phyloP scores from a whole-genome alignment of 1,139 yeast genomes.

The Kluyveromyces sp. region DNA sequence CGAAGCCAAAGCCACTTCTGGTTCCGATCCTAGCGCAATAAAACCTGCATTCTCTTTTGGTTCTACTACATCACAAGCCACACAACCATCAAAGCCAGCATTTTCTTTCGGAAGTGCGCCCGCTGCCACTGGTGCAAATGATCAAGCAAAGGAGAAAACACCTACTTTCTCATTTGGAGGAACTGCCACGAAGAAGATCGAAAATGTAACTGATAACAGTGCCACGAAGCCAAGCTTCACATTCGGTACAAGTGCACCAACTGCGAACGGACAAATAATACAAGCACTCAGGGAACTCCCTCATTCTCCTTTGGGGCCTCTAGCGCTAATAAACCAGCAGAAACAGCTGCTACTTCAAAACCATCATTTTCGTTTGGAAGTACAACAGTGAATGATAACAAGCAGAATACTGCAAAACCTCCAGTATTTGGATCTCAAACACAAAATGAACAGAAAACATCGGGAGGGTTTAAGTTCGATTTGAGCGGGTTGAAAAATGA shows the following conservation, averaged over 20 bases:
- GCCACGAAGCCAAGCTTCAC: no score
- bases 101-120: constrained; percentile 10
- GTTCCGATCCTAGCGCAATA: constrained; percentile 2
- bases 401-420: no score
- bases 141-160: background rate
- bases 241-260: no score
- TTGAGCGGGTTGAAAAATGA: constrained; percentile 5
- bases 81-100: constrained; percentile 8
- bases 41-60: constrained; percentile 12
- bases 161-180: constrained; percentile 1
- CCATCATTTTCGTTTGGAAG: constrained; percentile 6
- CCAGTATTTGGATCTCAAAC: background rate
- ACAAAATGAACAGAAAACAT: background rate
- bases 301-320: background rate
- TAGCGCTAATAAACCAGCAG: background rate
- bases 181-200: background rate
- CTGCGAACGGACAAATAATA: no score
- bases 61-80: constrained; percentile 2
- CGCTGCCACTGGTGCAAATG: background rate
- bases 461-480: constrained; percentile 10
- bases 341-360: constrained; percentile 6
- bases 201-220: no score
- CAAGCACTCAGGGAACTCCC: no score
- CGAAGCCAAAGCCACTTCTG: constrained; percentile 1
- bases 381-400: no score